A percentile compares a stretch with the other conserved stretches of the same genome.
Conservation (phyloP, 2,329 filamentous ascomycete species). For the Endothia cerciana region DNA sequence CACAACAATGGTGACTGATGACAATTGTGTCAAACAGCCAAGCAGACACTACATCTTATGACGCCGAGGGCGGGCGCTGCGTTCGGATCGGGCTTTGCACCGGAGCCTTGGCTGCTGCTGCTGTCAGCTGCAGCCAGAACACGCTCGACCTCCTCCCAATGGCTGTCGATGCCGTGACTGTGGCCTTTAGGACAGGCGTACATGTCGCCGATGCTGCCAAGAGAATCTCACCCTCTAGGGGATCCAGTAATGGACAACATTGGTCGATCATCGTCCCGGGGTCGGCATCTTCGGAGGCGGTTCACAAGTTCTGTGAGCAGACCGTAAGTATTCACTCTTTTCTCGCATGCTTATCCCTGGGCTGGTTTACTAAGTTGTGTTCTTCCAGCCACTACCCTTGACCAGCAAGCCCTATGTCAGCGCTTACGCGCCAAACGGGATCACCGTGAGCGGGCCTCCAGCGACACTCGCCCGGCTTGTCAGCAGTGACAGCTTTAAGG, state of each 20-base stretch:
- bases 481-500: neutral
- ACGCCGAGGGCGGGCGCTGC: conserved; percentile 30
- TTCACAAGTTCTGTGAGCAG: conserved; percentile 53
- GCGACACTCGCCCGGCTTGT: neutral
- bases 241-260: conserved; percentile 57
- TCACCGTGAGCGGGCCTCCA: neutral
- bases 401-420: neutral
- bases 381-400: neutral
- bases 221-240: conserved; percentile 39
- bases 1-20: too few relatives aligned
- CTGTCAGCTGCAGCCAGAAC: conserved; percentile 65
- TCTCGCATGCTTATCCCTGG: too few relatives aligned
- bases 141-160: conserved; percentile 64
- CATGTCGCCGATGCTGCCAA: conserved; percentile 56
- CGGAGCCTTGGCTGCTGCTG: conserved; percentile 67
- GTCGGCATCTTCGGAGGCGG: conserved; percentile 34
- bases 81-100: conserved; percentile 63
- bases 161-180: conserved; percentile 65
- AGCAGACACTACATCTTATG: neutral
- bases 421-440: neutral
- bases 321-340: conserved; percentile 45
- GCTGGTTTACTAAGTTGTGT: neutral
- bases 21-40: neutral
- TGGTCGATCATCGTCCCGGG: conserved; percentile 66
- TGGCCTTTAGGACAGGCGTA: conserved; percentile 66